phyloP scores from a whole-genome alignment of 257 asterid genomes.

The Nemophila menziesii region DNA sequence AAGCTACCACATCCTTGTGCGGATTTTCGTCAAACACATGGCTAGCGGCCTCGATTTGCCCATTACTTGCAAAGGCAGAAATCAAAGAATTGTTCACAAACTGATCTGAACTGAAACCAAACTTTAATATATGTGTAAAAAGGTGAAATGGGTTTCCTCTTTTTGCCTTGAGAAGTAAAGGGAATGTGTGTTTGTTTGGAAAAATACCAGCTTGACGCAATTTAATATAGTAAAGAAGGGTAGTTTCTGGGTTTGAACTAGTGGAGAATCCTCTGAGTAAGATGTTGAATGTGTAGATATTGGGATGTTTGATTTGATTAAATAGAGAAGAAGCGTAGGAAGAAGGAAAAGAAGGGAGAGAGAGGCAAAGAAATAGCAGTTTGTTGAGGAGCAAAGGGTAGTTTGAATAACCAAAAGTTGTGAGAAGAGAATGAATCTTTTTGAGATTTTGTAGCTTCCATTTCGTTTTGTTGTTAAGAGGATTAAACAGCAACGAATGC shows the following conservation, averaged over 20 bases:
- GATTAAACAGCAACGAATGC: neutral
- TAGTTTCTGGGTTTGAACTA: conserved; percentile 18
- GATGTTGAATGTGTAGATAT: conserved; percentile 27
- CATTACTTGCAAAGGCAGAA: conserved; percentile 13
- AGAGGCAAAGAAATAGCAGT: conserved; percentile 8
- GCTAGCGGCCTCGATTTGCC: conserved; percentile 19
- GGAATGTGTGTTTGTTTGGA: conserved; percentile 52
- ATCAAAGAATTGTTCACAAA: conserved; percentile 36
- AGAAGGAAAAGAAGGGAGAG: conserved; percentile 14
- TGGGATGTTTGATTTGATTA: conserved; percentile 5
- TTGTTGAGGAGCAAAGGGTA: conserved; percentile 4
- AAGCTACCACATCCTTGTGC: conserved; percentile 28
- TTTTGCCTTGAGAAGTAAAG: conserved; percentile 39
- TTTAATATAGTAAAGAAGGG: conserved; percentile 16
- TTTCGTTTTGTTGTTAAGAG: neutral
- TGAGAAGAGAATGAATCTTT: conserved; percentile 7
- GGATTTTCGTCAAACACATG: conserved; percentile 40
- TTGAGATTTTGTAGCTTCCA: conserved; percentile 10
- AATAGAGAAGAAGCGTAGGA: conserved; percentile 11
- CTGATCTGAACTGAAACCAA: conserved; percentile 35
- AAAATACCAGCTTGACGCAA: conserved; percentile 27
- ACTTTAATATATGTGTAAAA: conserved; percentile 25
- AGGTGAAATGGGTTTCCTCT: conserved; percentile 22
- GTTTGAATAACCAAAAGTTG: conserved; percentile 10
- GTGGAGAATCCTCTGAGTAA: conserved; percentile 25